phyloP scores from a whole-genome alignment of 179 eudicot genomes.

The Gypsophila paniculata region DNA sequence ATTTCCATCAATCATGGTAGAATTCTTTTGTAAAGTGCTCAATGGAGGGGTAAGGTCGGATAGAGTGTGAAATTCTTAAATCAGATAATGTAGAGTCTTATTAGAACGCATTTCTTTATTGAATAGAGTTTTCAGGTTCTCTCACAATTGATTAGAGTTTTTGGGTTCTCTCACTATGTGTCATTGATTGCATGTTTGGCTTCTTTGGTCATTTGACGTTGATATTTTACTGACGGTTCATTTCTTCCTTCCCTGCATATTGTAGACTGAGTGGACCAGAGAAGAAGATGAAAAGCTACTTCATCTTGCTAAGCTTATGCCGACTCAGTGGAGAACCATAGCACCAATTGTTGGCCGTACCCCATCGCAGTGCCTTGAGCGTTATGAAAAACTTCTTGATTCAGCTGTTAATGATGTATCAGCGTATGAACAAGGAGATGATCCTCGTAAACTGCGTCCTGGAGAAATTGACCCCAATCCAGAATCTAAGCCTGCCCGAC shows the following conservation, averaged over 20 bases:
- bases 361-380: constrained; percentile 97
- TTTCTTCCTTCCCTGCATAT: constrained; percentile 17
- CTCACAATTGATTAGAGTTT: neutral
- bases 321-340: constrained; percentile 97
- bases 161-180: neutral
- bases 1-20: neutral
- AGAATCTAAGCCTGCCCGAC: constrained; percentile 97
- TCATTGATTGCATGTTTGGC: neutral
- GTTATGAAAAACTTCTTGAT: constrained; percentile 95
- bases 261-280: constrained; percentile 96
- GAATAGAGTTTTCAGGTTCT: neutral
- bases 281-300: constrained; percentile 96
- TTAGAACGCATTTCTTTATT: too few relatives aligned
- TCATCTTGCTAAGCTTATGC: constrained; percentile 98
- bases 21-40: too few relatives aligned
- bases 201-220: neutral
- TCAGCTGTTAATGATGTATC: constrained; percentile 87
- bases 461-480: constrained; percentile 99
- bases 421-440: constrained; percentile 88
- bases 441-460: constrained; percentile 89
- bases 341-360: constrained; percentile 99
- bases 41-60: too few relatives aligned
- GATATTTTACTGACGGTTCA: constrained; percentile 1
- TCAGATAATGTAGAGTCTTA: too few relatives aligned
- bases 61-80: too few relatives aligned